phyloP scores from a whole-genome alignment of 768 basidiomycete genomes.

The Cantharellus anzutake region DNA sequence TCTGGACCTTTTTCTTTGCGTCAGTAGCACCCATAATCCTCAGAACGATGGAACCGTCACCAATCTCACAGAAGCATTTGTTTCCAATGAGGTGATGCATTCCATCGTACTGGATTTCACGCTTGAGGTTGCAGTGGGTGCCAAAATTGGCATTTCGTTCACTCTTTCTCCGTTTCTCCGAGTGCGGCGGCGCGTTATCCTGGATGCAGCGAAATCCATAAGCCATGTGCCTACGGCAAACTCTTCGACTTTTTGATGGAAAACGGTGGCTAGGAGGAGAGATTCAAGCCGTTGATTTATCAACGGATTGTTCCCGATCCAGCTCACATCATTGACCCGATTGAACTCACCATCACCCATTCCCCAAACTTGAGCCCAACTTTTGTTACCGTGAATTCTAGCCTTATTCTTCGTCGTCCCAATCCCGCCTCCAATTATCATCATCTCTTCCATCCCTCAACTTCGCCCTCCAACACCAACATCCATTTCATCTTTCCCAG shows the following conservation, averaged over 20 bases:
- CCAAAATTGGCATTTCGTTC: slow-evolving; percentile 56
- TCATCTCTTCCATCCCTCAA: slow-evolving; percentile 32
- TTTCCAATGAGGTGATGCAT: too few relatives aligned
- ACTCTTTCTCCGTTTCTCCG: slow-evolving; percentile 68
- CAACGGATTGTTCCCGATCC: slow-evolving; percentile 6
- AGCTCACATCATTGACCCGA: slow-evolving; percentile 10
- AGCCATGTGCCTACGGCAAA: slow-evolving; percentile 26
- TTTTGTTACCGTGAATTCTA: slow-evolving; percentile 11
- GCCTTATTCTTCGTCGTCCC: slow-evolving; percentile 32
- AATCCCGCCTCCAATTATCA: slow-evolving; percentile 45
- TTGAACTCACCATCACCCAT: slow-evolving; percentile 33
- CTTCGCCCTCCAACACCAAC: slow-evolving; percentile 11
- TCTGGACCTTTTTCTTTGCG: too few relatives aligned
- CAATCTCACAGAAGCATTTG: slow-evolving; percentile 61
- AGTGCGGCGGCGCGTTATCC: slow-evolving; percentile 63
- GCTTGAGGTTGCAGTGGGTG: slow-evolving; percentile 43
- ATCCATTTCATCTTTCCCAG: slow-evolving; percentile 1
- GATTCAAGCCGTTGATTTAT: neutral
- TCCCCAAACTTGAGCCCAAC: neutral
- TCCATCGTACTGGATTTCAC: slow-evolving; percentile 67
- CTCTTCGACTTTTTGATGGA: neutral
- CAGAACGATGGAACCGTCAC: too few relatives aligned
- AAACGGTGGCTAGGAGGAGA: too few relatives aligned
- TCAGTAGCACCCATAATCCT: too few relatives aligned
- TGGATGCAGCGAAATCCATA: slow-evolving; percentile 60